Evolutionary conservation across 306 rosid genomes (phyloP).

Genomic region (Prunus mira): DNA sequence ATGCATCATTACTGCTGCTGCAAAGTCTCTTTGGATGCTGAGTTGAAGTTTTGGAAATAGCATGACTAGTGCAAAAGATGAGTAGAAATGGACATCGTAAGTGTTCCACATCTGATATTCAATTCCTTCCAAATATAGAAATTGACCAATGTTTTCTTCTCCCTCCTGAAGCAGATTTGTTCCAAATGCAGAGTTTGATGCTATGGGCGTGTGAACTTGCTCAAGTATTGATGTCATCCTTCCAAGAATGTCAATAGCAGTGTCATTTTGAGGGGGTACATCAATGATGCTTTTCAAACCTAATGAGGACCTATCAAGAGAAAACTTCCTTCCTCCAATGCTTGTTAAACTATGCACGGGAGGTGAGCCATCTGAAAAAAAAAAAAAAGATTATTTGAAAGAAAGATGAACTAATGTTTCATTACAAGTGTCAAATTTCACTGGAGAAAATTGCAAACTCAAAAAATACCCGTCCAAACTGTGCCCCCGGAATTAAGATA

Average conservation of each 20-base stretch:
- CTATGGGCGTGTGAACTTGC: constrained; percentile 43
- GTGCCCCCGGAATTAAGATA: constrained; percentile 88
- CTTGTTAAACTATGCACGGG: constrained; percentile 51
- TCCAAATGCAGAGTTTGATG: constrained; percentile 77
- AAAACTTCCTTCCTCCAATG: constrained; percentile 57
- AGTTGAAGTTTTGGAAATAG: constrained; percentile 91
- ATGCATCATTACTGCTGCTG: constrained; percentile 95
- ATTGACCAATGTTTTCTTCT: constrained; percentile 93
- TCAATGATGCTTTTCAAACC: constrained; percentile 34
- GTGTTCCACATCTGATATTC: constrained; percentile 98
- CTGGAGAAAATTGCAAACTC: not conserved
- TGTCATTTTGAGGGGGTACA: constrained; percentile 45
- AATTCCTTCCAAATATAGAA: constrained; percentile 85
- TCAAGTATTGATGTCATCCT: constrained; percentile 63
- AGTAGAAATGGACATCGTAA: constrained; percentile 87
- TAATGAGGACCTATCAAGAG: constrained; percentile 54
- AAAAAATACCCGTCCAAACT: constrained; percentile 83
- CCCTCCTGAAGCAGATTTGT: constrained; percentile 78
- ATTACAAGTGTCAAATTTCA: not conserved
- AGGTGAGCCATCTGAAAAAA: constrained; percentile 68
- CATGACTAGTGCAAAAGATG: constrained; percentile 78
- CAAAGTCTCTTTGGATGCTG: constrained; percentile 94
- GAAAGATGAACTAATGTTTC: constrained; percentile 2
- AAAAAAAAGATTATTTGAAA: not conserved
- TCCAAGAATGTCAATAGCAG: constrained; percentile 73